These are phyloP conservation scores for Syncephalastrum sp. DNA, from an alignment of 371 early-diverging fungal species.

Conservation along the genomic window DNA sequence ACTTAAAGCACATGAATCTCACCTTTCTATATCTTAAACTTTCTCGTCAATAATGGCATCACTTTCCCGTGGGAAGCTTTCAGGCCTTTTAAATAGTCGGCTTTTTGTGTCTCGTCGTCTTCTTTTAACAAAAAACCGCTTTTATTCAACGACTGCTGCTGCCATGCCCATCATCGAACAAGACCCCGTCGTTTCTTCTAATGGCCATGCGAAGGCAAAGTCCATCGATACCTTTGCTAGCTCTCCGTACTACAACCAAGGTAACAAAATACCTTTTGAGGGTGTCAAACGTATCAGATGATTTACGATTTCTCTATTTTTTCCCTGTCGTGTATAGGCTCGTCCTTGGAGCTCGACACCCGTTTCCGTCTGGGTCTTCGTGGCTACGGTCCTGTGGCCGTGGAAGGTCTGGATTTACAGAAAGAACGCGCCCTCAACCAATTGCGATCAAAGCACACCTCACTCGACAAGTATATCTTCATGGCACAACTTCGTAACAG, in stretches of 20 bases:
- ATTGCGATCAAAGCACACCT: conserved; percentile 59
- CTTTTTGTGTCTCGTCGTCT: conserved; percentile 1
- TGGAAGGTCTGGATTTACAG: conserved; percentile 72
- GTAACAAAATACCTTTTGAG: conserved; percentile 6
- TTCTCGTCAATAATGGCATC: conserved; percentile 10
- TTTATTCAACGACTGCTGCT: not conserved
- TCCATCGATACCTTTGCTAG: conserved; percentile 9
- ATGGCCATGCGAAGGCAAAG: conserved; percentile 1
- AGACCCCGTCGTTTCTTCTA: conserved; percentile 4
- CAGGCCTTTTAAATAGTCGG: conserved; percentile 13
- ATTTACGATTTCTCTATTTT: too few species aligned
- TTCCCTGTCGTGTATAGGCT: conserved; percentile 10
- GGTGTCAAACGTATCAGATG: too few species aligned
- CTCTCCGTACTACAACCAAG: conserved; percentile 27
- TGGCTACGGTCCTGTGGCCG: conserved; percentile 70
- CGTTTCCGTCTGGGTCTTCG: conserved; percentile 40
- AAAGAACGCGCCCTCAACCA: conserved; percentile 69
- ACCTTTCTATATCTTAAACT: conserved; percentile 4
- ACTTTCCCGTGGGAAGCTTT: conserved; percentile 27
- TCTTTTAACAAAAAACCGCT: conserved; percentile 2
- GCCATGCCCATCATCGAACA: conserved; percentile 9
- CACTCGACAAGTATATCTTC: conserved; percentile 81
- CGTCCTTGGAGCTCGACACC: conserved; percentile 8
- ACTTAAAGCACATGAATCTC: conserved; percentile 17
- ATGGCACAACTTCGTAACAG: conserved; percentile 78